Percentiles rank a stretch among this genome's conserved stretches.
phyloP scores from a whole-genome alignment of 75 land plant genomes.

The Chamaecyparis obtusa region DNA sequence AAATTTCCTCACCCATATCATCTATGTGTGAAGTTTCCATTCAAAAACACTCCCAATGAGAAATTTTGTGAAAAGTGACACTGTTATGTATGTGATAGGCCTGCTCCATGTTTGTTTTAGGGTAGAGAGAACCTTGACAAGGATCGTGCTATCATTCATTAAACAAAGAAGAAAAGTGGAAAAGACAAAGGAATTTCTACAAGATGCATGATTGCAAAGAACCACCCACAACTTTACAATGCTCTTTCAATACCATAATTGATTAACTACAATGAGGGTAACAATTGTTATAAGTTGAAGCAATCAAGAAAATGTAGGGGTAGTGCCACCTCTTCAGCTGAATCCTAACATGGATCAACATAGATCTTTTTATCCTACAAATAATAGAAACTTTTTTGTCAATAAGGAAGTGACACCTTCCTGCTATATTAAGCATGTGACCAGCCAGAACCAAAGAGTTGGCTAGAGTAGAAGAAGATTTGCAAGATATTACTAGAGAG shows the following conservation, averaged over 20 bases:
- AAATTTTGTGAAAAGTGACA: conserved; percentile 66
- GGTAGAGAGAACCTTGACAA: not conserved
- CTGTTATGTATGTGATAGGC: conserved; percentile 80
- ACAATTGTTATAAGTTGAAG: not conserved
- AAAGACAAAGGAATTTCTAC: conserved; percentile 22
- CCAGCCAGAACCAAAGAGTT: not conserved
- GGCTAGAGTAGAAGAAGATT: conserved; percentile 7
- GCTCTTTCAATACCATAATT: conserved; percentile 10
- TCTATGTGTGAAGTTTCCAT: conserved; percentile 66
- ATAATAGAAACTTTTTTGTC: not conserved
- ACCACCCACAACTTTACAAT: not conserved
- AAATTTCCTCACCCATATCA: conserved; percentile 84
- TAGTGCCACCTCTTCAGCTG: not conserved
- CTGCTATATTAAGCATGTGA: not conserved
- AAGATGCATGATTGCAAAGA: conserved; percentile 9
- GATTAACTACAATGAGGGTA: not conserved
- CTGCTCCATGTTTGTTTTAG: conserved; percentile 74
- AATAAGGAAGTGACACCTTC: conserved; percentile 3
- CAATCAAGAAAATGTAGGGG: not conserved
- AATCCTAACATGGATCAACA: not conserved
- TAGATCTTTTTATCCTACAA: not conserved
- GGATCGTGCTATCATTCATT: conserved; percentile 82
- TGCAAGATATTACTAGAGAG: not conserved
- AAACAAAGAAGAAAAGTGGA: conserved; percentile 71
- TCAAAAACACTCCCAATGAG: conserved; percentile 45